These are phyloP conservation scores for Pseudocercospora pini-densiflorae DNA, from an alignment of 2,329 filamentous ascomycete genomes.

Conservation along the genomic window DNA sequence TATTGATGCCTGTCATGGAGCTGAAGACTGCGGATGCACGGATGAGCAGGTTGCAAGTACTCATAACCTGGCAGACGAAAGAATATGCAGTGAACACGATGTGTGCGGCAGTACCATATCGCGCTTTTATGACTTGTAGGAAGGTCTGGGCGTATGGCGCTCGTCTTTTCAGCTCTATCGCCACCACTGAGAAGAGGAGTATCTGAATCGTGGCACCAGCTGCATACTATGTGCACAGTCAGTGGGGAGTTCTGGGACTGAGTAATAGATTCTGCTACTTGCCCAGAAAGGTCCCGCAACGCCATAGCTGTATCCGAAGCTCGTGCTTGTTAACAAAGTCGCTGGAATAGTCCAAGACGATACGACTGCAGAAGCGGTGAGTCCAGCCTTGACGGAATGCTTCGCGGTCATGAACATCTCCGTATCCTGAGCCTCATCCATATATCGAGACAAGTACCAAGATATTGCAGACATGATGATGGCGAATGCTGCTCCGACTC, in stretches of 20 bases:
- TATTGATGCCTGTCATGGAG: conserved; percentile 48
- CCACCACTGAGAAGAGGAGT: conserved; percentile 82
- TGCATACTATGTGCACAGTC: not conserved
- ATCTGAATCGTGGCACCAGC: conserved; percentile 65
- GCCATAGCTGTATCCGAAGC: conserved; percentile 54
- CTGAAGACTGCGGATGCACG: conserved; percentile 52
- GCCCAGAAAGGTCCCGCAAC: conserved; percentile 50
- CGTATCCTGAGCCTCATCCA: conserved; percentile 72
- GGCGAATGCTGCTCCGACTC: conserved; percentile 67
- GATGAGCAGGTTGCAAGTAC: conserved; percentile 48
- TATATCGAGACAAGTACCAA: conserved; percentile 51
- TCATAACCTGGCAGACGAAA: conserved; percentile 49
- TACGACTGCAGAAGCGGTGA: conserved; percentile 83
- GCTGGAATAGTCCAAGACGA: conserved; percentile 79
- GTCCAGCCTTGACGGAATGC: conserved; percentile 80
- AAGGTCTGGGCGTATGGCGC: conserved; percentile 78
- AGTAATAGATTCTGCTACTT: not conserved
- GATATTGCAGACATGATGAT: conserved; percentile 61
- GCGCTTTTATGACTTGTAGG: conserved; percentile 28
- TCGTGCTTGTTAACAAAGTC: conserved; percentile 40
- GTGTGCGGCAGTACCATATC: conserved; percentile 43
- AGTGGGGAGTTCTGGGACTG: not conserved
- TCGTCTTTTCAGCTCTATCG: conserved; percentile 82
- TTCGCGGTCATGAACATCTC: conserved; percentile 92
- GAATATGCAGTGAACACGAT: conserved; percentile 42